A percentile compares a stretch with the other conserved stretches of the same genome.
Conservation (phyloP, 1,139 yeast species). For the Geotrichum cucujoidarum region DNA sequence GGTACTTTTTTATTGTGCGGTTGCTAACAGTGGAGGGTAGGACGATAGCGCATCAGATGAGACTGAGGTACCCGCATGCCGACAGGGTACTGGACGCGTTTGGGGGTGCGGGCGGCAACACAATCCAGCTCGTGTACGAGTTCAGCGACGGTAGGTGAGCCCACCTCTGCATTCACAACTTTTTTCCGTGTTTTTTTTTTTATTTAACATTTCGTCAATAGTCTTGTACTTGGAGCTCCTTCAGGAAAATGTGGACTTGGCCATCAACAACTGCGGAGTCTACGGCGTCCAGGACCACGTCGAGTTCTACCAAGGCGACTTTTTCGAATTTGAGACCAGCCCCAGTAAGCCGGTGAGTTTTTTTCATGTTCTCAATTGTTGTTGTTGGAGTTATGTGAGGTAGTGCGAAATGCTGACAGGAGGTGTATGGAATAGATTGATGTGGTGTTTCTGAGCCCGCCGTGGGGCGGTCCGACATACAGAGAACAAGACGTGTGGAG, state of each 20-base stretch:
- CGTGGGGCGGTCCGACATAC: constrained; percentile 94
- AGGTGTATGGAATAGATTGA: constrained; percentile 37
- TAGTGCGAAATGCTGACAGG: no score
- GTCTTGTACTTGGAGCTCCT: constrained; percentile 69
- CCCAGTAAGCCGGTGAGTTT: constrained; percentile 1
- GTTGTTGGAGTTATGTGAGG: no score
- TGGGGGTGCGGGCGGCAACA: constrained; percentile 95
- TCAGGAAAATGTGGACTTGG: constrained; percentile 57
- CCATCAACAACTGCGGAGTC: constrained; percentile 64
- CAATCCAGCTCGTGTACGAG: constrained; percentile 68
- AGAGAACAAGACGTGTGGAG: constrained; percentile 45
- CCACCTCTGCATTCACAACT: background rate
- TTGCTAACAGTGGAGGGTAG: background rate
- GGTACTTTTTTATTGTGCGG: background rate
- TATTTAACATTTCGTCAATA: no score
- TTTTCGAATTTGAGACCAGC: constrained; percentile 36
- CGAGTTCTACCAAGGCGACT: constrained; percentile 45
- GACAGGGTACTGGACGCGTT: constrained; percentile 58
- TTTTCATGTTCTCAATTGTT: no score
- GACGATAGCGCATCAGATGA: constrained; percentile 51
- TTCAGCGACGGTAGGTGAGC: constrained; percentile 39
- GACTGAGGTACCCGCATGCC: constrained; percentile 48
- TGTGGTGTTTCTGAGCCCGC: constrained; percentile 79
- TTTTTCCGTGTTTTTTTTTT: no score
- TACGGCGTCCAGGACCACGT: constrained; percentile 49